These are phyloP conservation scores for Pestalotiopsis sp. DNA, from an alignment of 2,329 filamentous ascomycete genomes.

Conservation along the genomic window DNA sequence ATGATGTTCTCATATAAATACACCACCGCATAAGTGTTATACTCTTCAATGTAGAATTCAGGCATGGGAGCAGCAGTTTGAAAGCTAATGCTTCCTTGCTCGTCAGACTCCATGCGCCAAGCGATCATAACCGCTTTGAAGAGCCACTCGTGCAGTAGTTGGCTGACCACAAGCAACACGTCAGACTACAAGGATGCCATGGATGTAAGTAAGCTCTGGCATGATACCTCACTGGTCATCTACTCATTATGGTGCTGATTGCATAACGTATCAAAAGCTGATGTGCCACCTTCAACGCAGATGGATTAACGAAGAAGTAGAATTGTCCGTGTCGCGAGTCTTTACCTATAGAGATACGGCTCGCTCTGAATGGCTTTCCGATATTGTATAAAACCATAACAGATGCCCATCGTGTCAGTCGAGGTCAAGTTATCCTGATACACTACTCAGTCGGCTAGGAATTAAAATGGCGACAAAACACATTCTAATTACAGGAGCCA, in stretches of 20 bases:
- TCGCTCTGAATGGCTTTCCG: no score
- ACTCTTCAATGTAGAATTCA: background rate
- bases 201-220: background rate
- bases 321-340: no score
- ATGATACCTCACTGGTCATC: no score
- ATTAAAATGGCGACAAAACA: background rate
- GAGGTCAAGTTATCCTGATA: background rate
- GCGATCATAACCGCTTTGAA: background rate
- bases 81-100: background rate
- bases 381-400: background rate
- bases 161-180: background rate
- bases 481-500: background rate
- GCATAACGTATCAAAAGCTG: no score
- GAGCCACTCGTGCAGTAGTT: background rate
- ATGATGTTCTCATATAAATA: no score
- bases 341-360: no score
- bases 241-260: no score
- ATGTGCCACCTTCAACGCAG: no score
- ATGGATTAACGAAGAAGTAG: no score
- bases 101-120: background rate
- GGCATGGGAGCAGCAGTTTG: background rate
- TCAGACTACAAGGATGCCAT: background rate
- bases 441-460: background rate
- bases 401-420: background rate
- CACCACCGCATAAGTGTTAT: background rate